Conservation (phyloP, 768 basidiomycete genomes). For the Hericium rajendrae region DNA sequence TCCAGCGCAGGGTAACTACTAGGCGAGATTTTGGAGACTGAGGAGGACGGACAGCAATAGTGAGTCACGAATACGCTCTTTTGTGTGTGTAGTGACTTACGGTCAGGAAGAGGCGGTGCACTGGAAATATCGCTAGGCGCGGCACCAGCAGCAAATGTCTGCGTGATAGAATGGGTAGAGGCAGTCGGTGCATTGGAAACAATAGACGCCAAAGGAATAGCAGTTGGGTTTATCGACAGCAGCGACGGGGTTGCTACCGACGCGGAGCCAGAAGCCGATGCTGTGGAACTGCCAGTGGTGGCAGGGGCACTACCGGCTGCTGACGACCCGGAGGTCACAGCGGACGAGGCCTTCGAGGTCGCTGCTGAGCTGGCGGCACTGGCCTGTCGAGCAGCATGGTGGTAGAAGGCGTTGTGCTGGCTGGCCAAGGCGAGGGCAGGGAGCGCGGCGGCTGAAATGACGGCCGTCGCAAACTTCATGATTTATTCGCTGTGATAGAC, state of each 20-base stretch:
- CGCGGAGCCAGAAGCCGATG: constrained; percentile 5
- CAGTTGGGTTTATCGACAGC: constrained; percentile 47
- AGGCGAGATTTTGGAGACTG: constrained; percentile 2
- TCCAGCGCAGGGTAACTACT: constrained; percentile 60
- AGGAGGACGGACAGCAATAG: neutral
- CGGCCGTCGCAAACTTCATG: constrained; percentile 22
- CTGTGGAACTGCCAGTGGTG: neutral
- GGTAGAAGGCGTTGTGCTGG: constrained; percentile 7
- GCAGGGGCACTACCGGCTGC: constrained; percentile 6
- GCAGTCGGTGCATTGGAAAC: constrained; percentile 32
- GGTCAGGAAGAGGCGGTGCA: constrained; percentile 25
- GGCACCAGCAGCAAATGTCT: constrained; percentile 41
- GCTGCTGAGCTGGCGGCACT: constrained; percentile 13
- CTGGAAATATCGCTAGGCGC: constrained; percentile 25
- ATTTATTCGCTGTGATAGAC: neutral
- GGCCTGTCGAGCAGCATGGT: constrained; percentile 20
- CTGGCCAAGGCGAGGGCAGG: constrained; percentile 35
- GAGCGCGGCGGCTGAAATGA: constrained; percentile 23
- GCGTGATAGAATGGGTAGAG: constrained; percentile 34
- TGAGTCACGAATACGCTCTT: neutral
- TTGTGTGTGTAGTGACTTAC: constrained; percentile 12
- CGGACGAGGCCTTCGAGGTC: constrained; percentile 13
- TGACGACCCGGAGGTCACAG: constrained; percentile 16
- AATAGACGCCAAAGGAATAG: constrained; percentile 45
- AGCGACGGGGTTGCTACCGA: constrained; percentile 34